Percentiles rank a stretch among this genome's conserved stretches.
phyloP scores from a whole-genome alignment of 805 yeast species.

The Saccharomycopsis selenospora region DNA sequence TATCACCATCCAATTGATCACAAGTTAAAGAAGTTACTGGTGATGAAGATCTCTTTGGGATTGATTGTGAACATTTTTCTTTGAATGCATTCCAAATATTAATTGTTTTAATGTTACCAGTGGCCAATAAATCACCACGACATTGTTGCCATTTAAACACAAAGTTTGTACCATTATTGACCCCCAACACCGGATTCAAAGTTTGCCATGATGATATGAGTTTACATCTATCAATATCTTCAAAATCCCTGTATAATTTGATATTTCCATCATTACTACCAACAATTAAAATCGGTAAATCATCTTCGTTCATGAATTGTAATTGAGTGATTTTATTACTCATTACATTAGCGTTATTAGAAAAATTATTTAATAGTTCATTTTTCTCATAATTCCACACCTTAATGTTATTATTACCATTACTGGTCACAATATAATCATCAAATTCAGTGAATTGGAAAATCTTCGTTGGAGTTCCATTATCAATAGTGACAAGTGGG shows the following conservation, averaged over 20 bases:
- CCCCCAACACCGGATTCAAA: constrained; percentile 71
- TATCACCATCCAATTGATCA: constrained; percentile 82
- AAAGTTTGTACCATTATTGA: constrained; percentile 76
- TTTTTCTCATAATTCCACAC: constrained; percentile 82
- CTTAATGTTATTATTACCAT: constrained; percentile 74
- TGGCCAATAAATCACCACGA: constrained; percentile 80
- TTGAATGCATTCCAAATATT: constrained; percentile 96
- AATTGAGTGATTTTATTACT: constrained; percentile 84
- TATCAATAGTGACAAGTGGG: constrained; percentile 50
- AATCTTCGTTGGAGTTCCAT: constrained; percentile 71
- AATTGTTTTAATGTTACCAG: constrained; percentile 91
- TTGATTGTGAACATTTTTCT: constrained; percentile 76
- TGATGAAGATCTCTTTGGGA: constrained; percentile 85
- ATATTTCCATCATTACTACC: constrained; percentile 96
- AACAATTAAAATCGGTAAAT: constrained; percentile 71
- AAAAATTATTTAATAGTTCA: constrained; percentile 56
- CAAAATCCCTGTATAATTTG: constrained; percentile 73
- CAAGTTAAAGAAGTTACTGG: constrained; percentile 87
- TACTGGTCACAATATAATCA: constrained; percentile 68
- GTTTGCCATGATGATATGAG: constrained; percentile 90
- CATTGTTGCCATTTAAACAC: constrained; percentile 96
- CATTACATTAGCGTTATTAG: constrained; percentile 80
- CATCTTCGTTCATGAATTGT: constrained; percentile 87
- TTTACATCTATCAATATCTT: constrained; percentile 46
- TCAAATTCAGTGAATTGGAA: constrained; percentile 88